Base-by-base conservation (phyloP, 768 basidiomycete genomes). In the Kwoniella newhampshirensis region DNA sequence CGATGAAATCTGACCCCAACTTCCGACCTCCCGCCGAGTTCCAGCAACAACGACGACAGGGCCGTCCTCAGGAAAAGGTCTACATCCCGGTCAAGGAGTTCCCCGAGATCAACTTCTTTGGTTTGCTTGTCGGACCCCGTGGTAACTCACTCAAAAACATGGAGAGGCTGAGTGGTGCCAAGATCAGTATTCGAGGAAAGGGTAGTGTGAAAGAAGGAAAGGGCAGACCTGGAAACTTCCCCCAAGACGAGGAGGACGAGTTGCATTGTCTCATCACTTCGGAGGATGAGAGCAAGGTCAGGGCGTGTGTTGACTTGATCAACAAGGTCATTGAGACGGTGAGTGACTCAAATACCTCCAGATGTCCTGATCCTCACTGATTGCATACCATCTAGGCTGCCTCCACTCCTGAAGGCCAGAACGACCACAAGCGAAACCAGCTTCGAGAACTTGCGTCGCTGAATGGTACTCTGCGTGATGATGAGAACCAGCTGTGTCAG, bases 51-150 rank as follows among this genome's bases (percentile, higher is more conserved):
- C 87, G 91, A 28, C 63, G 72, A 52, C 89, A 89, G 39, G 88
- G 89, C 57, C 85, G 91, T 44, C 93, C 94, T 13, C 88, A 89
- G 30, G 96, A 99, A 59, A 98, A 98, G 79, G 96, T 99, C 60
- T 99, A 98, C 76, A 97, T 99, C 59, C 96, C 96, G 37, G 93
- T 97, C 75, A 98, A 99, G 77, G 96, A 99, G 78, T 99, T 99
- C 68, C 96, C 96, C 1, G 94, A 98, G 79, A 98, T 99, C 81
- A 99, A 99, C 76, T 99, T 98, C 80, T 98, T 99, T 70, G 96
- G 96, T 67, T 81, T 99, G 60, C 84, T 99, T 59, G 94, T 99
- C 63, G 96, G 96, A 36, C 96, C 96, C 71, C 88, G 96, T 71
- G 96, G 96, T 43, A 98, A 99, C 76, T 93, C 93, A 80, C 80